These are phyloP conservation scores for Zalerion maritima DNA, from an alignment of 495 filamentous ascomycete species.

Conservation along the genomic window DNA sequence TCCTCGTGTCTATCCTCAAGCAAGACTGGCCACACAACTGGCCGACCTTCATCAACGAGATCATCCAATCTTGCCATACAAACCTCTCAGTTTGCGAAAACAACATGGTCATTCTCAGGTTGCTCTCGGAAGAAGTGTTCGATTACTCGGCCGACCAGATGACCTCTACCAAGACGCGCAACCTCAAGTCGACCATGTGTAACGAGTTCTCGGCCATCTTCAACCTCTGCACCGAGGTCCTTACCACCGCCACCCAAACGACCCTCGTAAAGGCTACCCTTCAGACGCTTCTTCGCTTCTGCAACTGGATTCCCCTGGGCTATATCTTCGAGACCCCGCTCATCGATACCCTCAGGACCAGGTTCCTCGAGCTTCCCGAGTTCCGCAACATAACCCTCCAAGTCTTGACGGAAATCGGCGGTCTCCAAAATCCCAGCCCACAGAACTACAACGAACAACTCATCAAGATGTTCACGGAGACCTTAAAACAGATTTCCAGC, in stretches of 20 bases:
- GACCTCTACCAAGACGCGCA: conserved; percentile 91
- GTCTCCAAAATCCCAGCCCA: conserved; percentile 55
- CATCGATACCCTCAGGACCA: conserved; percentile 80
- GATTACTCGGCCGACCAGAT: conserved; percentile 97
- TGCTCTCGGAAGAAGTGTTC: conserved; percentile 96
- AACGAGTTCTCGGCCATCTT: conserved; percentile 96
- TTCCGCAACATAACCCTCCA: conserved; percentile 95
- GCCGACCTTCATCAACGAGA: conserved; percentile 99
- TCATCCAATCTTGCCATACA: conserved; percentile 85
- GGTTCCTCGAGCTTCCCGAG: conserved; percentile 81
- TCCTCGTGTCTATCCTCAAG: conserved; percentile 93
- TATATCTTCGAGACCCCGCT: conserved; percentile 97
- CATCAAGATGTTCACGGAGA: conserved; percentile 93
- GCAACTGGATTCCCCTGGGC: conserved; percentile 97
- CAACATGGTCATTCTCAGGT: conserved; percentile 95
- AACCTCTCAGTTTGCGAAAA: conserved; percentile 97
- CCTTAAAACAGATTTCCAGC: conserved; percentile 71
- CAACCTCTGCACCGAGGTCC: conserved; percentile 85
- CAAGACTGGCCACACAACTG: conserved; percentile 99
- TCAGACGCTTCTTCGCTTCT: conserved; percentile 85
- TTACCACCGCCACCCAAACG: conserved; percentile 74
- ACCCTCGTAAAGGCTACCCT: conserved; percentile 86
- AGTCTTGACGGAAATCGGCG: conserved; percentile 92
- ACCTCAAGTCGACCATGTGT: conserved; percentile 95
- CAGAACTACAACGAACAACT: conserved; percentile 83